These are phyloP conservation scores for Pichia sp. DNA, from an alignment of 1,139 yeast species.

Conservation along the genomic window DNA sequence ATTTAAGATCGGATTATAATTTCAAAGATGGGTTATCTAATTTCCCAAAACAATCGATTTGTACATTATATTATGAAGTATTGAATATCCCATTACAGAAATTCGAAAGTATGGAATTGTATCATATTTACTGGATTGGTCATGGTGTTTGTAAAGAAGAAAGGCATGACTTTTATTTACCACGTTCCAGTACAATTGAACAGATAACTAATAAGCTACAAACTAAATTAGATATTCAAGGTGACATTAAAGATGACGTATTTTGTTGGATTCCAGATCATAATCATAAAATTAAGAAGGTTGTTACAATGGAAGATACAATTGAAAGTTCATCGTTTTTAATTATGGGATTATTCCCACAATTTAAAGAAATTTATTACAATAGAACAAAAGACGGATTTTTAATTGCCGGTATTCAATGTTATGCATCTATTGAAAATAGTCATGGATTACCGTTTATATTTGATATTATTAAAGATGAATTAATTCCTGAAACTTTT, in stretches of 20 bases:
- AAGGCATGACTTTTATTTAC: conserved; percentile 61
- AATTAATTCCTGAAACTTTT: conserved; percentile 57
- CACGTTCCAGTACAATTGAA: conserved; percentile 50
- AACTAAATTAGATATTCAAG: conserved; percentile 47
- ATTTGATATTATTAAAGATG: conserved; percentile 61
- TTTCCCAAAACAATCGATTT: conserved; percentile 31
- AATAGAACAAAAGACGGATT: conserved; percentile 14
- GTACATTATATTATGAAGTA: conserved; percentile 47
- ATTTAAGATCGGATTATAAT: conserved; percentile 33
- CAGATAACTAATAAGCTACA: conserved; percentile 55
- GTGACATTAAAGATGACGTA: conserved; percentile 43
- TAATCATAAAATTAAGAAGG: conserved; percentile 34
- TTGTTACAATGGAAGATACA: conserved; percentile 34
- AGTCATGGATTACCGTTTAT: conserved; percentile 88
- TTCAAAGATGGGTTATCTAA: conserved; percentile 48
- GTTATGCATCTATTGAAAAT: conserved; percentile 60
- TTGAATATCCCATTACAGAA: conserved; percentile 69
- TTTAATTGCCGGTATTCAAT: conserved; percentile 58
- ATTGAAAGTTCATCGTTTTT: conserved; percentile 22
- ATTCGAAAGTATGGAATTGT: conserved; percentile 64
- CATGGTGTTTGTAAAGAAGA: conserved; percentile 60
- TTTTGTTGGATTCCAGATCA: conserved; percentile 53
- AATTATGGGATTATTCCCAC: conserved; percentile 34
- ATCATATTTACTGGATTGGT: conserved; percentile 60
- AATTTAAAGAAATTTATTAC: conserved; percentile 26